Evolutionary conservation across 345 rosid genomes (phyloP), one percentile per base, ranked within the genome.

Genomic region (Syzygium aqueum): DNA sequence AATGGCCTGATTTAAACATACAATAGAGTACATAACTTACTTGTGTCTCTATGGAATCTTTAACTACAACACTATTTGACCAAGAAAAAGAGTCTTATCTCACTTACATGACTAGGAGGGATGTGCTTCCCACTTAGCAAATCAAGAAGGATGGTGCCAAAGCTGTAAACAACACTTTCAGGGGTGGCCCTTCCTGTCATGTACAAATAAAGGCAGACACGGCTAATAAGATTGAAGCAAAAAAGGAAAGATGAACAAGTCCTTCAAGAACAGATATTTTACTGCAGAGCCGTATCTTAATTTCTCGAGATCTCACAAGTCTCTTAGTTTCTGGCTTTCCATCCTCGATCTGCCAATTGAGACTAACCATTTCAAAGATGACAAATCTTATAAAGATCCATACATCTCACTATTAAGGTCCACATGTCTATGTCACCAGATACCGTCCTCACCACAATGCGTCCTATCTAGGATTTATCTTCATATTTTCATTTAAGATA

Each of bases 101-200:
- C 88, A 91, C 96, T 94, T 90, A 95, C 99, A 91, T 95, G 99
- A 92, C 93, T 95, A 84, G 99, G 99, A 89, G 99, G 99, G 89
- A 96, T 96, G 89, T 95, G 99, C 88, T 96, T 97, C 90, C 99
- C 99, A 40, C 99, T 95, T 84, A 97, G 94, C 92, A 97, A 93
- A 93, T 97, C 99, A 87, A 97, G 90, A 80, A 97, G 98, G 84
- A 97, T 94, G 80, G 99, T 97, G 86, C 99, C 99, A 88, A 95
- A 97, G 95, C 99, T 96, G 92, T 95, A 97, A 30, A 95, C 92
- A 89, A 96, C 98, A 87, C 99, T 97, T 94, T 97, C 95, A 52
- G 96, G 97, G 61, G 96, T 96, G 88, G 95, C 99, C 89, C 97
- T 96, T 92, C 99, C 99, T 97, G 90, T 91, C 91, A 88, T 37